Evolutionary conservation across 768 basidiomycete genomes (phyloP), one percentile per base, ranked within the genome.

Genomic region (Cystoderma amianthinum): DNA sequence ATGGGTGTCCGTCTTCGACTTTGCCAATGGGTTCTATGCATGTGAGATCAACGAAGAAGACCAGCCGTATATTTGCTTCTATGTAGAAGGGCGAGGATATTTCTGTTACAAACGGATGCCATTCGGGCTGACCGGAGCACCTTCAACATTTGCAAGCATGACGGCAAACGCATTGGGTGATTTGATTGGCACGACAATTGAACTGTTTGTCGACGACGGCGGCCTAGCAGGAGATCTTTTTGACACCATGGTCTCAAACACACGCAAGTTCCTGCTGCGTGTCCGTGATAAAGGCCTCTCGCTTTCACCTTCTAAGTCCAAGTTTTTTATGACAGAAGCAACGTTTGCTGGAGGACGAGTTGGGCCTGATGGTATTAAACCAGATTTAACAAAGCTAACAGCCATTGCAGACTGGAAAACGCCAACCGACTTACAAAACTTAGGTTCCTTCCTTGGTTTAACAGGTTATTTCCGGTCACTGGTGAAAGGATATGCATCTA

Each of bases 181-280:
- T 34, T 20, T 64, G 1, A 20, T 64, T 1, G 41, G 54, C 0
- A 42, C 38, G 1, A 45, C 49, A 6, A 16, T 67, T 13, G 61
- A 68, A 39, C 48, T 64, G 10, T 69, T 68, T 32, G 65, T 72
- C 0, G 65, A 72, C 34, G 64, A 73, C 43, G 59, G 64, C 0
- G 60, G 55, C 0, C 36, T 52, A 1, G 57, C 61, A 18, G 58
- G 45, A 1, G 55, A 69, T 47, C 37, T 36, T 0, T 67, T 69
- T 33, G 51, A 57, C 0, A 52, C 56, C 21, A 47, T 48, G 22
- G 36, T 64, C 21, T 18, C 1, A 2, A 54, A 55, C 2, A 23
- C 69, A 6, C 9, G 38, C 1, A 24, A 34, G 1, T 35, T 67
- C 3, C 51, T 70, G 1, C 25, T 42, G 0, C 35, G 57, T 1